Evolutionary conservation across 2,329 filamentous ascomycete species (phyloP), one percentile per base, ranked within the genome.

Genomic region (Botrytis medusae): DNA sequence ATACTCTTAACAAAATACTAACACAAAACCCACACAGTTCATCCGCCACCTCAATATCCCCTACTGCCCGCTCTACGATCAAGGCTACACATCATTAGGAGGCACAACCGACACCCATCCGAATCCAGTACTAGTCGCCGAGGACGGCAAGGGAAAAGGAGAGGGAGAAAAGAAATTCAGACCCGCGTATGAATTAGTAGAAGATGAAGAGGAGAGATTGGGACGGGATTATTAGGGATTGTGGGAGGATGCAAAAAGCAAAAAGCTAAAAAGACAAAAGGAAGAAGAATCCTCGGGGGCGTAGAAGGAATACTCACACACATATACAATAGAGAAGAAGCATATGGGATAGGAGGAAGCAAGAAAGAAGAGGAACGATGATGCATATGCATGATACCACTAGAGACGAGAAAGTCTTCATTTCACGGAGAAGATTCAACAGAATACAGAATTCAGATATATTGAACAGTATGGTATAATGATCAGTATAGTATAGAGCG

Each of bases 61-160:
- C 8, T 99, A 97, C 81, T 98, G 96, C 82, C 84, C 86, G 18
- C 85, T 99, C 40, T 99, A 99, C 82, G 94, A 98, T 81, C 85
- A 86, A 77, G 95, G 95, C 16, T 98, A 96, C 83, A 97, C 96
- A 4, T 95, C 92, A 76, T 86, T 99, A n/a, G 96, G 96, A 32
- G 95, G 96, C 4, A 94, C 90, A 37, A 91, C 90, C 72, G 94
- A 99, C 83, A 99, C 96, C 3, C 88, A 92, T 76, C 95, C 94
- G 0, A 99, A 99, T 80, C 96, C 96, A 16, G 89, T 88, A 51
- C 83, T 97, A 78, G 87, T 85, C 72, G 77, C 77, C 40, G 75
- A 42, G 46, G 75, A 78, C 77, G 69, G 72, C 29, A 75, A 80
- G 20, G 74, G 76, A 25, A 79, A 80, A 77, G 37, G 81, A 79